Conservation (phyloP, 139 green algal species). For the Eudorina sp. region DNA sequence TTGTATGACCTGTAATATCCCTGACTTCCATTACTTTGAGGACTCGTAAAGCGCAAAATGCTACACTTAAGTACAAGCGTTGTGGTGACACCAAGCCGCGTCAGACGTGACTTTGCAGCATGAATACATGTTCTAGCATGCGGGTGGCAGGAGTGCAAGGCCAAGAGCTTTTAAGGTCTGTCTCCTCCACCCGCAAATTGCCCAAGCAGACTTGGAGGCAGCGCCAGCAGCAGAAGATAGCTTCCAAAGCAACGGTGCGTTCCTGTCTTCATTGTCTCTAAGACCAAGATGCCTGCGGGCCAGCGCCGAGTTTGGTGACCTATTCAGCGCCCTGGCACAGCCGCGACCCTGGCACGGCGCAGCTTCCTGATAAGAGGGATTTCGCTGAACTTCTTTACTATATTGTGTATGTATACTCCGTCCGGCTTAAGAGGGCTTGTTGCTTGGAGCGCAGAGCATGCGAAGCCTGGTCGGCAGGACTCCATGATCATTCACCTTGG, state of each 20-base stretch:
- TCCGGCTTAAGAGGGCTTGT: too few species aligned
- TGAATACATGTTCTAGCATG: conserved; percentile 3
- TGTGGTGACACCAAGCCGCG: background rate
- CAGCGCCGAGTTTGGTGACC: background rate
- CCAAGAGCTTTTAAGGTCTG: background rate
- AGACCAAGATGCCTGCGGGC: too few species aligned
- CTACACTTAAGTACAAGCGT: background rate
- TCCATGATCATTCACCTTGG: too few species aligned
- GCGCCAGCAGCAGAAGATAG: conserved; percentile 2
- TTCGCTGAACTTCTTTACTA: too few species aligned
- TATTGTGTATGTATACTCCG: too few species aligned
- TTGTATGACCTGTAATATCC: too few species aligned
- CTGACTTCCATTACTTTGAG: background rate
- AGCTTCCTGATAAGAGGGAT: too few species aligned
- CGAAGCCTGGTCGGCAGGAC: too few species aligned
- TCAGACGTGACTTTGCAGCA: background rate
- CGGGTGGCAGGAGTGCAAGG: background rate
- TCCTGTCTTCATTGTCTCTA: too few species aligned
- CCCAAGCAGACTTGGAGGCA: background rate
- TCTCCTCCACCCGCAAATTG: background rate
- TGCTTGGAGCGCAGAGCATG: too few species aligned
- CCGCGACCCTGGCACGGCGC: background rate
- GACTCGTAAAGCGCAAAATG: too few species aligned
- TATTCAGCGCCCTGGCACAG: too few species aligned
- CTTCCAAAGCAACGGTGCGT: background rate